Conservation (phyloP, 345 rosid genomes). For the Nasturtium officinale region DNA sequence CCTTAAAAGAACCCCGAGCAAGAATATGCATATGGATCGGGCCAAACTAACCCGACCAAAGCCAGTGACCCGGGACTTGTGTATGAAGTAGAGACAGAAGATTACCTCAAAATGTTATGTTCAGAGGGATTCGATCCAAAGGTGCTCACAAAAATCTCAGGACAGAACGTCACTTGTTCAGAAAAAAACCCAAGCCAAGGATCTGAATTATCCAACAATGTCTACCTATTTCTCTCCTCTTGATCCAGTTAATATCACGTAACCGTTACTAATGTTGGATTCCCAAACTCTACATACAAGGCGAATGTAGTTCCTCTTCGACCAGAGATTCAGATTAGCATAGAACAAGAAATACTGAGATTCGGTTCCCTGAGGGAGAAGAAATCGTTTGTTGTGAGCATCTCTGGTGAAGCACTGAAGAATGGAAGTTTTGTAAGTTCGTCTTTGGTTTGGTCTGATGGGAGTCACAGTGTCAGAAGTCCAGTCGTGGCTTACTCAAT, state of each 20-base stretch:
- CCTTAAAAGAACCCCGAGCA: conserved; percentile 27
- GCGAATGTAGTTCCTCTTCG: conserved; percentile 30
- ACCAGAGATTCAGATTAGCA: conserved; percentile 30
- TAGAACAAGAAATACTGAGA: conserved; percentile 39
- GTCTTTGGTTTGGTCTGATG: conserved; percentile 50
- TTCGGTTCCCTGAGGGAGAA: conserved; percentile 38
- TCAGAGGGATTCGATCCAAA: conserved; percentile 21
- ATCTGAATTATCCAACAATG: conserved; percentile 52
- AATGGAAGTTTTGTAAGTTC: conserved; percentile 27
- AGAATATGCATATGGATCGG: conserved; percentile 38
- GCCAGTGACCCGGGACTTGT: conserved; percentile 42
- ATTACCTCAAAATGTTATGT: conserved; percentile 39
- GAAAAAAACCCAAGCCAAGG: conserved; percentile 24
- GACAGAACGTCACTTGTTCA: conserved; percentile 30
- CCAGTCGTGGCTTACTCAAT: conserved; percentile 46
- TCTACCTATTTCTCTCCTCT: background rate
- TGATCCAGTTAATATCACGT: conserved; percentile 29
- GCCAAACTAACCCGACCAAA: conserved; percentile 37
- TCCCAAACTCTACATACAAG: conserved; percentile 42
- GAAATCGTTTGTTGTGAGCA: conserved; percentile 38
- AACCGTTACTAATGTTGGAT: conserved; percentile 49
- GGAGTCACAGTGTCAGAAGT: conserved; percentile 43
- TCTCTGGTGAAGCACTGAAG: conserved; percentile 34
- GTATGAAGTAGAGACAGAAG: conserved; percentile 29
- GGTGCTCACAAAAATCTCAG: conserved; percentile 24